These are phyloP conservation scores for Naumovozyma castellii DNA, from an alignment of 805 yeast species.

Conservation along the genomic window DNA sequence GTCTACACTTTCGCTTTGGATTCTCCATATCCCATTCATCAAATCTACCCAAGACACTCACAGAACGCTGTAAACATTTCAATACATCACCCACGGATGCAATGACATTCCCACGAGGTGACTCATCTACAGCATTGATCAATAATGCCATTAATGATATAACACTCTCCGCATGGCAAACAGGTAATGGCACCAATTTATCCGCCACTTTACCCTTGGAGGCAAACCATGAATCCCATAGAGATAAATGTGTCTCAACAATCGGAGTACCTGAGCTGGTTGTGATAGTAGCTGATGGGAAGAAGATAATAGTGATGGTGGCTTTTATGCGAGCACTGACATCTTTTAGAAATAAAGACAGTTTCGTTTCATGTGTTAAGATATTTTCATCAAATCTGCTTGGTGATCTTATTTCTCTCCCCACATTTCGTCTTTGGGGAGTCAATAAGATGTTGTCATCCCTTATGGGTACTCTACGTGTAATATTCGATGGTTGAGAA, in stretches of 20 bases:
- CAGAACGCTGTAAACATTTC: conserved; percentile 50
- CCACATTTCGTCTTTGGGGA: neutral
- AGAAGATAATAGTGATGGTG: conserved; percentile 15
- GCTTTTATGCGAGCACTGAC: conserved; percentile 6
- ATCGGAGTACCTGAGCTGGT: no score
- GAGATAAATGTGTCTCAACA: conserved; percentile 9
- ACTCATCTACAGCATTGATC: conserved; percentile 53
- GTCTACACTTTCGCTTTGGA: neutral
- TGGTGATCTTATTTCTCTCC: neutral
- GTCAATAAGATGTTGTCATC: conserved; percentile 17
- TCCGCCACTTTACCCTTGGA: conserved; percentile 44
- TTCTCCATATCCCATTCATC: conserved; percentile 24
- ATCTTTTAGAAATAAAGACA: conserved; percentile 10
- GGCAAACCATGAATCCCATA: conserved; percentile 22
- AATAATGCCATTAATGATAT: conserved; percentile 44
- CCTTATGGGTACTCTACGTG: conserved; percentile 18
- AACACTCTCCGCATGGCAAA: conserved; percentile 56
- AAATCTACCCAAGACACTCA: conserved; percentile 43
- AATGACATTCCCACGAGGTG: conserved; percentile 44
- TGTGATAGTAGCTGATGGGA: conserved; percentile 16
- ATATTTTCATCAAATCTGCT: conserved; percentile 2
- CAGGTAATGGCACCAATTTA: conserved; percentile 50
- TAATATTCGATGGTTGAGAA: neutral
- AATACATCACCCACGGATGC: conserved; percentile 50
- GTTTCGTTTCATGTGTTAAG: conserved; percentile 21